Base-by-base conservation (phyloP, 768 basidiomycete genomes). In the Suillus weaverae region DNA sequence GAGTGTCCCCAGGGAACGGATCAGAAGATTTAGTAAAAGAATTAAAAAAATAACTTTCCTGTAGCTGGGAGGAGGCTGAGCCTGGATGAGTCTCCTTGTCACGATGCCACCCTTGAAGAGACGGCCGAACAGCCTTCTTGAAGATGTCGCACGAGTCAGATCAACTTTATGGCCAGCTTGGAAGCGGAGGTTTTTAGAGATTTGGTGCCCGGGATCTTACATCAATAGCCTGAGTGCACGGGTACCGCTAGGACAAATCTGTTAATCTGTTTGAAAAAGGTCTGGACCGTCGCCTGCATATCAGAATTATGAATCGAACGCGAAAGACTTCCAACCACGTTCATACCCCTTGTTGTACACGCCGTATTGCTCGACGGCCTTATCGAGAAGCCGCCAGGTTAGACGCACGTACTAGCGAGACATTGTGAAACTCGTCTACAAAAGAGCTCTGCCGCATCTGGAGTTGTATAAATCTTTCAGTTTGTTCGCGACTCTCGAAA, bases 321-420 rank as follows among this genome's bases (percentile, higher is more conserved):
- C 38, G 11, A 59, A 59, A 59, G 39, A 59, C 18, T 59, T 59
- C 3, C 5, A 41, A 20, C 57, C 57, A 59, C 57, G 57, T 59
- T 59, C 57, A 59, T 59, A 32, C 26, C 26, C 57, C 26, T 59
- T 32, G 39, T 41, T 13, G n/a, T 59, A 59, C 57, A 59, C 57
- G 57, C 57, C 57, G 57, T 59, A 41, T 59, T 41, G 39, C 18
- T 41, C 39, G 30, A 32, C 6, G 18, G 57, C 26, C 22, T 26
- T 30, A 30, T 59, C 8, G n/a, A 39, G 26, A 18, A 41, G 18
- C 18, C 18, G 39, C 26, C 36, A 26, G 56, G 22, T 26, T 38
- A 14, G 18, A 33, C 10, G 20, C 20, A 54, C 32, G 10, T 32
- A n/a, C n/a, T n/a, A 11, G 30, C 18, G 8, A 55, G 14, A 55